A percentile compares a stretch with the other conserved stretches of the same genome.
Evolutionary conservation across 2,329 filamentous ascomycete species (phyloP).

Genomic region (Emericellopsis atlantica): DNA sequence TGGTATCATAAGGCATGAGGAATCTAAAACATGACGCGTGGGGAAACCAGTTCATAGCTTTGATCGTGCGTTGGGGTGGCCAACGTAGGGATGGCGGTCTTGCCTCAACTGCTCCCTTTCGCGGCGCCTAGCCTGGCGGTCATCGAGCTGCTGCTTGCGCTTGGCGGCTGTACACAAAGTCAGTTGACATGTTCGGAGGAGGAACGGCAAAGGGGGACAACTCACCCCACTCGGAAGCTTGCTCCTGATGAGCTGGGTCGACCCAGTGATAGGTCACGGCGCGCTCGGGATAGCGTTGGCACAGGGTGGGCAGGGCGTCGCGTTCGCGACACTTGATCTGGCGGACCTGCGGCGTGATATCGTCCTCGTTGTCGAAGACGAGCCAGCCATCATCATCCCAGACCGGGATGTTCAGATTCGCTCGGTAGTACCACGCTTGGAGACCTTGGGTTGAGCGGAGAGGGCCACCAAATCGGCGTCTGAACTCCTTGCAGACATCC

Average conservation of each 20-base stretch:
- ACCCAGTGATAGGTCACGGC: constrained; percentile 33
- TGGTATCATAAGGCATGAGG: no score
- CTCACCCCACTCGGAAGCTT: constrained; percentile 22
- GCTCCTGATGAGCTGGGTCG: constrained; percentile 6
- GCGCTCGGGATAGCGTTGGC: constrained; percentile 32
- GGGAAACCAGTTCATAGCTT: no score
- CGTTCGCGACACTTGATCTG: constrained; percentile 25
- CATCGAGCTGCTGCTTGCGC: constrained; percentile 19
- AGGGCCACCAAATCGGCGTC: constrained; percentile 22
- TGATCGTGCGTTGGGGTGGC: no score
- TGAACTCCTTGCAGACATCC: constrained; percentile 24
- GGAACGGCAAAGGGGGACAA: constrained; percentile 4
- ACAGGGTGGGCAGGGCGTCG: constrained; percentile 22
- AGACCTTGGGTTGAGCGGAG: constrained; percentile 25
- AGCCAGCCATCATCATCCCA: constrained; percentile 26
- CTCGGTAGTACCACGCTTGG: constrained; percentile 29
- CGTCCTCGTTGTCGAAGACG: constrained; percentile 24
- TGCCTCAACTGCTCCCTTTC: constrained; percentile 18
- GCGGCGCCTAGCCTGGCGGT: constrained; percentile 21
- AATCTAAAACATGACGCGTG: no score
- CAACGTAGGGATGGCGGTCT: background rate
- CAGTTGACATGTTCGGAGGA: background rate
- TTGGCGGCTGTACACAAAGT: constrained; percentile 16
- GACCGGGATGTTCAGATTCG: constrained; percentile 26
- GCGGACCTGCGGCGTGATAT: constrained; percentile 21